Evolutionary conservation across 192 early-diverging fungal genomes (phyloP), one percentile per base, ranked within the genome.

Genomic region (Paraglomus brasilianum): DNA sequence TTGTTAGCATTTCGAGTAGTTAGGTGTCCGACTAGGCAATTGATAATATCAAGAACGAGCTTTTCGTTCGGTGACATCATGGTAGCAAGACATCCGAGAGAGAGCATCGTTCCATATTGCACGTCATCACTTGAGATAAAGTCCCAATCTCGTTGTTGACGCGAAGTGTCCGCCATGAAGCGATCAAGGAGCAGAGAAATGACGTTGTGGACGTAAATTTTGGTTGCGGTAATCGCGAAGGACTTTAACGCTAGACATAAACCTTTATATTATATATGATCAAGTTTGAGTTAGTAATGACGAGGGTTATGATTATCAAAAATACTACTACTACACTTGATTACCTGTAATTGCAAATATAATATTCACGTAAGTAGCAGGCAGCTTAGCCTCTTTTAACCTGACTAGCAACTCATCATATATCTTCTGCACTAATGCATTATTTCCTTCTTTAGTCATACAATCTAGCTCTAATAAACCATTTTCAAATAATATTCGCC

Each of bases 401-500:
- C 72, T 76, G 45, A 72, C 73, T 46, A 73, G 66, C 5, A 81
- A 45, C 30, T 81, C 80, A 8, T 57, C 58, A 30, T 74, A 48
- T 21, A 81, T 40, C 13, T 48, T 66, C 55, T 81, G 73, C 15
- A 70, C 68, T 6, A 78, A 69, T 45, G 73, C 76, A 30, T 81
- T 69, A 17, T 60, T 71, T 10, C 52, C 39, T 5, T 69, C 30
- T 66, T 67, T 73, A 56, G 74, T 61, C 13, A 65, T 67, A 11
- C n/a, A 17, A 5, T 56, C 42, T 21, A 69, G 9, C 38, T 69
- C 66, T 55, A 30, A 42, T 42, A 69, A 21, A n/a, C 66, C 66
- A 8, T 42, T 69, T n/a, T 80, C 77, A 40, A 84, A 86, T 9
- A 86, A 72, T 0, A 76, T 71, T 8, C 72, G 71, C 84, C 84